Conservation (phyloP, 257 asterid species). For the Marsdenia floribunda region DNA sequence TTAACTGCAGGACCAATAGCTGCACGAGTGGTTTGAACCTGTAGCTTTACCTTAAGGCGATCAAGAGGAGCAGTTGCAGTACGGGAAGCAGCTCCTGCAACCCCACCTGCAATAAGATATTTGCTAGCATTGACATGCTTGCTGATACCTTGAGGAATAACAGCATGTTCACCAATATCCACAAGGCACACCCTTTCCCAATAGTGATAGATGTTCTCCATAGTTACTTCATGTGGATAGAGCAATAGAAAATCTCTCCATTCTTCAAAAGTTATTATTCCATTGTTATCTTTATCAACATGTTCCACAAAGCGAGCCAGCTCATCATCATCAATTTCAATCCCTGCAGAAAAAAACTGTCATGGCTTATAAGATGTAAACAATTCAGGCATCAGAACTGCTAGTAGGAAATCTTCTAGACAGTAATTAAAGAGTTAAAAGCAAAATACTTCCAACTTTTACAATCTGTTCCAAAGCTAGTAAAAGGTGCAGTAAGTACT, state of each 20-base stretch:
- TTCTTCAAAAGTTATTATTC: slow-evolving; percentile 92
- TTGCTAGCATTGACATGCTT: slow-evolving; percentile 76
- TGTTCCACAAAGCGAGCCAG: slow-evolving; percentile 96
- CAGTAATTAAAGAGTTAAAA: neutral
- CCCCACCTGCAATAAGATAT: slow-evolving; percentile 91
- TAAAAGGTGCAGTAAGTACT: neutral
- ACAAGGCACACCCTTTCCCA: slow-evolving; percentile 94
- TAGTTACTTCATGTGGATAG: slow-evolving; percentile 92
- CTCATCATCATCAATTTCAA: slow-evolving; percentile 81
- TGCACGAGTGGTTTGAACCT: slow-evolving; percentile 83
- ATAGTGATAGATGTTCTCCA: slow-evolving; percentile 81
- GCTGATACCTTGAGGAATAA: slow-evolving; percentile 92
- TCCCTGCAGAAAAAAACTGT: slow-evolving; percentile 80
- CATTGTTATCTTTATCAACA: slow-evolving; percentile 91
- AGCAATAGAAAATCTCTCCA: slow-evolving; percentile 96
- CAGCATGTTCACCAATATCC: slow-evolving; percentile 93
- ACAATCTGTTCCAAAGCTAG: neutral
- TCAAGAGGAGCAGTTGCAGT: slow-evolving; percentile 96
- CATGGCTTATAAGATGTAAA: slow-evolving; percentile 63
- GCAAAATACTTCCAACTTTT: neutral
- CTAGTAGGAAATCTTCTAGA: neutral
- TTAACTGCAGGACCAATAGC: slow-evolving; percentile 56
- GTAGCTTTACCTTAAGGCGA: slow-evolving; percentile 79
- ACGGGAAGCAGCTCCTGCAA: slow-evolving; percentile 98
- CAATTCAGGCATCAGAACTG: slow-evolving; percentile 12